Percentiles rank a stretch among this genome's conserved stretches.
Evolutionary conservation across 768 basidiomycete genomes (phyloP).

Genomic region (Multifurca ochricompacta): DNA sequence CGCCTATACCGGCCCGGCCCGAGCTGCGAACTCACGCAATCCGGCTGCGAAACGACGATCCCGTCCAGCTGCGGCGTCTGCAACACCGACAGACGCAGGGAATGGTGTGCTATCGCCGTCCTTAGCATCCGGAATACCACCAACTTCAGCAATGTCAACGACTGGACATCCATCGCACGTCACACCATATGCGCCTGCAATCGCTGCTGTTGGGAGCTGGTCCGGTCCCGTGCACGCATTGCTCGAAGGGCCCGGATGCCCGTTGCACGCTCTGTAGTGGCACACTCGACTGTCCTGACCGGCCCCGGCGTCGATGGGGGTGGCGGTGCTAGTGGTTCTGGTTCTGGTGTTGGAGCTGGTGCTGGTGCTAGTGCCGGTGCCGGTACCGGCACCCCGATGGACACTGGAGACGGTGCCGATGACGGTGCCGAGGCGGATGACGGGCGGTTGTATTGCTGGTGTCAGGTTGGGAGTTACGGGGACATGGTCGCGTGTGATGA

Average conservation of each 20-base stretch:
- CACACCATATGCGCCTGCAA: conserved; percentile 6
- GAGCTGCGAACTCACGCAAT: conserved; percentile 33
- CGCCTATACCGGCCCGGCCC: conserved; percentile 15
- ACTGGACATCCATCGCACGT: conserved; percentile 6
- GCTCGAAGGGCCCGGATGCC: conserved; percentile 75
- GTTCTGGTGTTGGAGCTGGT: background rate
- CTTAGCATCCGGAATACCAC: conserved; percentile 7
- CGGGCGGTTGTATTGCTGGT: conserved; percentile 74
- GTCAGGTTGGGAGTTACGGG: conserved; percentile 76
- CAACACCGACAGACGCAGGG: conserved; percentile 11
- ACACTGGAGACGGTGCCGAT: conserved; percentile 37
- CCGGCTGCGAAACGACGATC: conserved; percentile 23
- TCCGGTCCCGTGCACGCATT: conserved; percentile 38
- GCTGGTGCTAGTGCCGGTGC: conserved; percentile 22
- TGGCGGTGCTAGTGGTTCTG: background rate
- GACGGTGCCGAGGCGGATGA: conserved; percentile 53
- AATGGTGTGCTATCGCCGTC: background rate
- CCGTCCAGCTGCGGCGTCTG: conserved; percentile 12
- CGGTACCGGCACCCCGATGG: conserved; percentile 44
- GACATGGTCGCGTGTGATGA: conserved; percentile 96
- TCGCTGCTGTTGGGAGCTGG: conserved; percentile 31
- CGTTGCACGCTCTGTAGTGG: conserved; percentile 39
- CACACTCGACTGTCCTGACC: conserved; percentile 30
- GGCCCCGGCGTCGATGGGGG: conserved; percentile 34
- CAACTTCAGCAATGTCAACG: conserved; percentile 19